phyloP scores from a whole-genome alignment of 768 basidiomycete species.

The Imleria badia region DNA sequence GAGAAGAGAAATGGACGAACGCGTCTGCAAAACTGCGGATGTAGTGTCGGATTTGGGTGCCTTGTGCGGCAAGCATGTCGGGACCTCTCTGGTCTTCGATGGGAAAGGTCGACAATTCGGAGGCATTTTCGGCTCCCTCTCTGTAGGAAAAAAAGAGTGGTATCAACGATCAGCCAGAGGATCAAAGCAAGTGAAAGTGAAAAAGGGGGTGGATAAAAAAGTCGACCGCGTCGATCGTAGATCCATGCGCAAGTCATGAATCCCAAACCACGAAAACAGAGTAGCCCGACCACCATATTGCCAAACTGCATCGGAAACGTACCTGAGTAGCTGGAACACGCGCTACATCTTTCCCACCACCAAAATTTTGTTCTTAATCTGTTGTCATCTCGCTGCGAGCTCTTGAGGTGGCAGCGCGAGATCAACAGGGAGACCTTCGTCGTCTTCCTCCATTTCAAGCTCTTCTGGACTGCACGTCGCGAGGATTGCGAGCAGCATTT shows the following conservation, averaged over 20 bases:
- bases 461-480: conserved; percentile 95
- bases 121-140: conserved; percentile 77
- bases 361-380: conserved; percentile 92
- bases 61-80: conserved; percentile 64
- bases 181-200: neutral
- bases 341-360: conserved; percentile 90
- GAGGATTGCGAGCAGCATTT: conserved; percentile 95
- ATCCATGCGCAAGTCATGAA: neutral
- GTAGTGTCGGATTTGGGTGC: conserved; percentile 53
- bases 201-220: too few relatives aligned
- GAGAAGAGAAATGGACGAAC: conserved; percentile 40
- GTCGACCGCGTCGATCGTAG: neutral
- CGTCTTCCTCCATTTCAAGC: conserved; percentile 57
- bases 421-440: conserved; percentile 26
- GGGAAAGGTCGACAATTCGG: conserved; percentile 52
- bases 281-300: too few relatives aligned
- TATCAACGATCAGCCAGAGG: neutral
- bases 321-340: conserved; percentile 89
- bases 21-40: conserved; percentile 78
- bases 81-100: conserved; percentile 40
- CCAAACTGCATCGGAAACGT: conserved; percentile 32
- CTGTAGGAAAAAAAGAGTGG: conserved; percentile 40
- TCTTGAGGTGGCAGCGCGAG: conserved; percentile 40
- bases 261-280: too few relatives aligned
- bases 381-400: conserved; percentile 55